phyloP scores from a whole-genome alignment of 257 asterid species.

The Apocynum venetum region DNA sequence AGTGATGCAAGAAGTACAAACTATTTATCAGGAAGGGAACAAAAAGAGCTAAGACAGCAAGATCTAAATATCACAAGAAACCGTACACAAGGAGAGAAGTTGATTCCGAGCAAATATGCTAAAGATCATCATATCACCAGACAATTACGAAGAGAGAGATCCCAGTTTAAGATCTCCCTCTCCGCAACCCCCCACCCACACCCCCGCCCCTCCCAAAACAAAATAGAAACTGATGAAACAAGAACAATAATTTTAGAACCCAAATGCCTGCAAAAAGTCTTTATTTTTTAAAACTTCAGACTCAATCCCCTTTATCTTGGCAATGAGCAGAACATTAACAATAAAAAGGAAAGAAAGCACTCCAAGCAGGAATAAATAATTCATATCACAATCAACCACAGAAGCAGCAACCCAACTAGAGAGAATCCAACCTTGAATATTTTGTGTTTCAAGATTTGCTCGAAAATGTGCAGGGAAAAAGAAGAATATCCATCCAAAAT shows the following conservation, averaged over 20 bases:
- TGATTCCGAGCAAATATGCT: background rate
- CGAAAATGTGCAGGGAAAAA: background rate
- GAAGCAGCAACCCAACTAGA: background rate
- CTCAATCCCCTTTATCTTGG: background rate
- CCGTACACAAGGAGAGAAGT: background rate
- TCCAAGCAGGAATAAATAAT: background rate
- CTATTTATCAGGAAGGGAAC: background rate
- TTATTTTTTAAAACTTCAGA: background rate
- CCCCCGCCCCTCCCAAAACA: too few relatives aligned
- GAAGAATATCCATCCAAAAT: conserved; percentile 8
- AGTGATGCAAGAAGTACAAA: background rate
- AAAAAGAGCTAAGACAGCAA: background rate
- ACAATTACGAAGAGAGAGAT: background rate
- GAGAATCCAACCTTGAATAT: conserved; percentile 8
- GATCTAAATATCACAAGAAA: conserved; percentile 1
- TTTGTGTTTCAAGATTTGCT: conserved; percentile 1
- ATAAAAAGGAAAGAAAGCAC: background rate
- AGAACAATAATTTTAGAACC: background rate
- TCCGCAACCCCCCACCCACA: too few relatives aligned
- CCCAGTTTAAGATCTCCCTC: background rate
- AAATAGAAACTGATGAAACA: background rate
- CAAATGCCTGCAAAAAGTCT: background rate
- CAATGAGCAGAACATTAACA: too few relatives aligned
- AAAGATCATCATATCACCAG: background rate
- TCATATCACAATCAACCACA: background rate